Evolutionary conservation across 1,284 basidiomycete species (phyloP), one percentile per base, ranked within the genome.

Genomic region (Salmacisia buchloeana): DNA sequence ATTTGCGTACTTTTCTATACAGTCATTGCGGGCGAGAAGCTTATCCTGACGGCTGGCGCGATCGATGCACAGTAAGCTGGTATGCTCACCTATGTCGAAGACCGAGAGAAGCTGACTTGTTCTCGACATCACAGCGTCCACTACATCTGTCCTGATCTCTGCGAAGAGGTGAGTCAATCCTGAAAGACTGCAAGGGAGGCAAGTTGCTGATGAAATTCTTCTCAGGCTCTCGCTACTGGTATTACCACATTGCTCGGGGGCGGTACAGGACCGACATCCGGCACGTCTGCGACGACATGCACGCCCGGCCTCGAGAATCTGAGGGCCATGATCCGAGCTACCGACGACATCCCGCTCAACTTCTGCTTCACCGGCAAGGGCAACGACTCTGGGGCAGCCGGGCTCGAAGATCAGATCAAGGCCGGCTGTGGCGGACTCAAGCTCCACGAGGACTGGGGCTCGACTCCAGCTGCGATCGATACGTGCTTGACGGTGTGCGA

Each of bases 361-460:
- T 92, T 96, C 81, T 89, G 85, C 0, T 91, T 96, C 75, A 96
- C 81, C 13, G 81, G 80, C 54, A 81, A 83, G 57, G 94, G 94
- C 1, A 97, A 97, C 76, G 96, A 98, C 79, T 86, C 90, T 0
- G 91, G 88, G 0, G 81, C 84, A 15, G 83, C 78, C 1, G 83
- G 82, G 0, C 80, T 97, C 62, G 87, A 89, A 74, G 94, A 97
- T 66, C 85, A 96, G 64, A 84, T 97, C 36, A 83, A 84, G 68
- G 92, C 93, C 13, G 96, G 96, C 21, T 94, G 92, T 0, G 87
- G 86, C 27, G 94, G 94, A 0, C 81, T 98, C 70, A 99, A 99
- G 82, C 81, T 99, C 63, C 96, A 99, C 76, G 96, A 99, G 79
- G 96, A 99, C 81, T 99, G 96, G 96, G 96, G 96, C 3, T 85